phyloP scores from a whole-genome alignment of 768 basidiomycete species.

The Suillus weaverae region DNA sequence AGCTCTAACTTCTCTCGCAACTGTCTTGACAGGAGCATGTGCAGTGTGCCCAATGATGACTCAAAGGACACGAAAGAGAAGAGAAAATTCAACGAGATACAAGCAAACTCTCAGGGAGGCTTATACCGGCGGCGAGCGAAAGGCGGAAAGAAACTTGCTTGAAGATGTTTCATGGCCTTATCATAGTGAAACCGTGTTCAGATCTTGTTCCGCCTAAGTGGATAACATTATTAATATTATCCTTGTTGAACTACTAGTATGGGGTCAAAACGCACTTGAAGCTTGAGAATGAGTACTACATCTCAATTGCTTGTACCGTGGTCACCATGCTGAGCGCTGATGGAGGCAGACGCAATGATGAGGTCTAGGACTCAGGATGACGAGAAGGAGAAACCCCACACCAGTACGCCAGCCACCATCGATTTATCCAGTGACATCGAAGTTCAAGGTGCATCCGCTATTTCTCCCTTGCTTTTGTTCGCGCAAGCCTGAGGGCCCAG shows the following conservation, averaged over 20 bases:
- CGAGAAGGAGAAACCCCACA: background rate
- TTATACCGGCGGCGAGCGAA: constrained; percentile 42
- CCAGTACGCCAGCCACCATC: background rate
- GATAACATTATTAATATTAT: background rate
- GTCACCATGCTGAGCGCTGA: background rate
- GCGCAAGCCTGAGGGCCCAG: too few relatives aligned
- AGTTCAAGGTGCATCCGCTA: background rate
- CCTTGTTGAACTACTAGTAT: background rate
- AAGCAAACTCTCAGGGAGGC: constrained; percentile 27
- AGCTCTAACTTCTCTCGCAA: constrained; percentile 48
- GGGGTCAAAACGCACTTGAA: background rate
- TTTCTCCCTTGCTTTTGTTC: background rate
- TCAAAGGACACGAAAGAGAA: constrained; percentile 26
- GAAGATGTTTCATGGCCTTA: background rate
- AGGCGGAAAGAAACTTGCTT: background rate
- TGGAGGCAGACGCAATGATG: background rate
- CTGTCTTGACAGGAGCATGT: constrained; percentile 49
- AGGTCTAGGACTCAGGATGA: background rate
- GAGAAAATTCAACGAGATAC: constrained; percentile 27
- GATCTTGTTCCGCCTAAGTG: background rate
- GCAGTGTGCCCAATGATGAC: constrained; percentile 8
- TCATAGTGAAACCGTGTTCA: background rate
- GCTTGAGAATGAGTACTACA: background rate
- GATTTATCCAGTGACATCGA: background rate
- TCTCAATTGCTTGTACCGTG: background rate